Base-by-base conservation (phyloP, 2,329 filamentous ascomycete genomes). In the Zymoseptoria ardabiliae region DNA sequence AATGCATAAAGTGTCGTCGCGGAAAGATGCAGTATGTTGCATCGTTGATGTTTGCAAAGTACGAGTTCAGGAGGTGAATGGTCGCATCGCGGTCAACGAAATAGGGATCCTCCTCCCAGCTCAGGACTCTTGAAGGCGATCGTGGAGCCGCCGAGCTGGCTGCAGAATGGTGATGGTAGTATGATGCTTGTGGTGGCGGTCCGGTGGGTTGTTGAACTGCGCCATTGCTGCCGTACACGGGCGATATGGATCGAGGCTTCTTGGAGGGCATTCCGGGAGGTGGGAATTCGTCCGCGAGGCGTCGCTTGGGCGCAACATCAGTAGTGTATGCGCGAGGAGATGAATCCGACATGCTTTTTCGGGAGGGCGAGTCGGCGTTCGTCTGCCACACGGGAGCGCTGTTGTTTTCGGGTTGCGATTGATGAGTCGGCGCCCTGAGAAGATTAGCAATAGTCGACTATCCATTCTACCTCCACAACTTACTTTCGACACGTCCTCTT, bases 401-500 rank as follows among this genome's bases (percentile, higher is more conserved):
- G 30, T 58, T 62, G 30, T 57, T 52, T 25, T 72, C 69, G 30
- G 59, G 58, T 53, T 68, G 67, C 25, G 65, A 58, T 49, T 65
- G 63, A 28, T 71, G 68, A 11, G 59, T 62, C 11, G 67, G 63
- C 20, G 69, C 66, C 56, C 69, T 71, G 55, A 20, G 48, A 22
- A 51, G 21, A 61, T 71, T 56, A 71, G 67, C 53, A 22, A 35
- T 11, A 56, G 56, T 22, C 21, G 22, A 45, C 25, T 21, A n/a
- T n/a, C 19, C 13, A 50, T 9, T 30, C 8, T 20, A 21, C 13
- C 3, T 25, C n/a, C 30, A 28, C 28, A 9, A 64, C 70, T 55
- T 78, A 93, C 89, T 89, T 89, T 74, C 87, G 87, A 82, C 92
- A 96, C 19, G 88, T 80, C 53, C 90, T 83, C 58, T 91, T 90